Base-by-base conservation (phyloP, 1,284 basidiomycete species). In the Apiotrichum sp. region DNA sequence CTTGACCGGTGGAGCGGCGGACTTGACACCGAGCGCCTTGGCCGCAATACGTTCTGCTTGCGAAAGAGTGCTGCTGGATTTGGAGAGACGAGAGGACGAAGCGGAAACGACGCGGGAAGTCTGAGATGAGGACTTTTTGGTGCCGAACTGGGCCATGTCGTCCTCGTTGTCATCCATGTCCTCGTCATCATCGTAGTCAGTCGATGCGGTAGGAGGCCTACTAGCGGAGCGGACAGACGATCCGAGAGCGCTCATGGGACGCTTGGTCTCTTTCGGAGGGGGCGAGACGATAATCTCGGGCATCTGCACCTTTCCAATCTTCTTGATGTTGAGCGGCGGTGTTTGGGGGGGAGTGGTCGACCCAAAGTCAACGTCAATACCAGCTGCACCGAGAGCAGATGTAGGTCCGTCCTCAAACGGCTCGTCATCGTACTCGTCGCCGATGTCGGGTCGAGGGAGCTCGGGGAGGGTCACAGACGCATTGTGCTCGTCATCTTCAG, bases 1-100 rank as follows among this genome's bases (percentile, higher is more conserved):
- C 78, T 91, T 93, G 51, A 90, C 83, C 0, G 75, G 78, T 63
- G 66, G 73, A 11, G 68, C 59, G 11, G 67, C 64, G 13, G 75
- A 68, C 62, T 74, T 77, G 58, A 73, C 64, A 35, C 73, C 72
- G 3, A 72, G 52, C 0, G 67, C 62, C 62, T 76, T 76, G 36
- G 65, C 62, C 14, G 72, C 75, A 39, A 76, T 72, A 8, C 57
- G 65, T 5, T 67, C 59, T 29, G 70, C 73, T 33, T 72, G 72
- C 38, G 53, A 57, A 34, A 72, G 62, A 3, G 65, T 47, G 41
- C 56, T 59, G 32, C 33, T 6, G 9, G 40, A 41, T 16, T 41
- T 41, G 9, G 40, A 41, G n/a, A 41, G 40, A 16, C 29, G 41
- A 10, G 58, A 54, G 7, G 50, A 42, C 35, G 51, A 49, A n/a